Percentiles rank a stretch among this genome's conserved stretches.
phyloP scores from a whole-genome alignment of 768 basidiomycete genomes.

The Rhodotorula diobovata region DNA sequence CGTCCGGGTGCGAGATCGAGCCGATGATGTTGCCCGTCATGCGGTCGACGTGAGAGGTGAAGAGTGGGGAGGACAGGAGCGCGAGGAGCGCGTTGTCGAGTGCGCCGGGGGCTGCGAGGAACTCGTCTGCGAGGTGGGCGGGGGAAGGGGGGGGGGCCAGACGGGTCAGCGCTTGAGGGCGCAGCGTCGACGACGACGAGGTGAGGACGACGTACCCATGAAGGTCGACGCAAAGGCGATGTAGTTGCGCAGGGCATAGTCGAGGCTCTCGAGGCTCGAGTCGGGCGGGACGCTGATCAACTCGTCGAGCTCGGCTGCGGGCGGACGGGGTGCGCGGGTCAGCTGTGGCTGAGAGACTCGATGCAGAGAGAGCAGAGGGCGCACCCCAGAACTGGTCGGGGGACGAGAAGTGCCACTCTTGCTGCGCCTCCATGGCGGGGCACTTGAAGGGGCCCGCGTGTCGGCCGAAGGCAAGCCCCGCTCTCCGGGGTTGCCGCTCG shows the following conservation, averaged over 20 bases:
- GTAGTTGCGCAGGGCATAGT: constrained; percentile 55
- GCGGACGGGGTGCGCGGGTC: not conserved
- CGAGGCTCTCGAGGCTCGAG: constrained; percentile 65
- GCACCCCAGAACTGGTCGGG: constrained; percentile 71
- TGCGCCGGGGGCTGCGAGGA: constrained; percentile 75
- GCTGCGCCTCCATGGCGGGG: constrained; percentile 53
- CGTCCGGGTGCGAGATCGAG: constrained; percentile 56
- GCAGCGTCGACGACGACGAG: not conserved
- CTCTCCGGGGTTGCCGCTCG: no score
- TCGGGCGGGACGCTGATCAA: constrained; percentile 64
- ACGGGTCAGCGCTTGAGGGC: not conserved
- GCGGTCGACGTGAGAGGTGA: constrained; percentile 82
- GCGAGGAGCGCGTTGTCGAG: constrained; percentile 75
- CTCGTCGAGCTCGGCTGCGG: constrained; percentile 73
- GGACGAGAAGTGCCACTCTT: constrained; percentile 74
- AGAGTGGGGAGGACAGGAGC: constrained; percentile 77
- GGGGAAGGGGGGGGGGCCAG: no score
- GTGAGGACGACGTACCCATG: constrained; percentile 17
- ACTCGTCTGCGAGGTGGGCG: constrained; percentile 60
- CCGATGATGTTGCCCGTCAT: constrained; percentile 74
- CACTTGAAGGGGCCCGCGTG: no score
- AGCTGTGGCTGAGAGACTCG: not conserved
- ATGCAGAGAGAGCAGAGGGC: not conserved
- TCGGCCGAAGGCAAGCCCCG: no score
- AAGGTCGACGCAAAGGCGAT: constrained; percentile 31